These are phyloP conservation scores for Cordyceps militaris DNA, from an alignment of 2,329 filamentous ascomycete species.

Conservation along the genomic window DNA sequence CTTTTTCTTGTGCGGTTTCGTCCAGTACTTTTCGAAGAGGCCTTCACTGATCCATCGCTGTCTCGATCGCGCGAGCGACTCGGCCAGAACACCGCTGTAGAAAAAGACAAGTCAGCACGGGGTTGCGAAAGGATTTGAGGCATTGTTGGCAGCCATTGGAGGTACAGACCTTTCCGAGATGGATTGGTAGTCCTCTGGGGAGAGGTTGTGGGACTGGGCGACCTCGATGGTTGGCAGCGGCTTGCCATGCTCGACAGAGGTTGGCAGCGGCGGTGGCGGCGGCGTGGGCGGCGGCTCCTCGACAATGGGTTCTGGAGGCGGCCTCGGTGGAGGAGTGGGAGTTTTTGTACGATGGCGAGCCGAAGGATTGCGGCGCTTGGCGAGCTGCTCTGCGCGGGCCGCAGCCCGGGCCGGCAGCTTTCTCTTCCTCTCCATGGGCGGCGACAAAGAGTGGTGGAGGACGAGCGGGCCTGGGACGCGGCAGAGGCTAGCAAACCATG, in stretches of 20 bases:
- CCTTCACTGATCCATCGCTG: slow-evolving; percentile 65
- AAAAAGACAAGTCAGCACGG: slow-evolving; percentile 14
- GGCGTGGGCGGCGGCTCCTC: slow-evolving; percentile 19
- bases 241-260: slow-evolving; percentile 55
- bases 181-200: slow-evolving; percentile 62
- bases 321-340: slow-evolving; percentile 35
- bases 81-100: slow-evolving; percentile 62
- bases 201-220: slow-evolving; percentile 57
- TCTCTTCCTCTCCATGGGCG: slow-evolving; percentile 56
- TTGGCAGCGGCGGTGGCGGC: slow-evolving; percentile 44
- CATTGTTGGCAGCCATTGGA: not conserved
- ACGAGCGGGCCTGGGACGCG: slow-evolving; percentile 10
- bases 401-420: slow-evolving; percentile 57
- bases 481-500: slow-evolving; percentile 11
- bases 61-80: slow-evolving; percentile 67
- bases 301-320: slow-evolving; percentile 31
- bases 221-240: slow-evolving; percentile 64
- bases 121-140: not conserved
- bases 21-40: slow-evolving; percentile 72
- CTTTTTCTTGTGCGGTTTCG: slow-evolving; percentile 63
- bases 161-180: slow-evolving; percentile 59
- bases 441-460: slow-evolving; percentile 2
- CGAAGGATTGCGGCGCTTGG: slow-evolving; percentile 53
- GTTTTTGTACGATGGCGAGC: slow-evolving; percentile 47
- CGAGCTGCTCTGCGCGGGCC: slow-evolving; percentile 51